phyloP scores from a whole-genome alignment of 805 yeast species.

The Wickerhamia fluorescens region DNA sequence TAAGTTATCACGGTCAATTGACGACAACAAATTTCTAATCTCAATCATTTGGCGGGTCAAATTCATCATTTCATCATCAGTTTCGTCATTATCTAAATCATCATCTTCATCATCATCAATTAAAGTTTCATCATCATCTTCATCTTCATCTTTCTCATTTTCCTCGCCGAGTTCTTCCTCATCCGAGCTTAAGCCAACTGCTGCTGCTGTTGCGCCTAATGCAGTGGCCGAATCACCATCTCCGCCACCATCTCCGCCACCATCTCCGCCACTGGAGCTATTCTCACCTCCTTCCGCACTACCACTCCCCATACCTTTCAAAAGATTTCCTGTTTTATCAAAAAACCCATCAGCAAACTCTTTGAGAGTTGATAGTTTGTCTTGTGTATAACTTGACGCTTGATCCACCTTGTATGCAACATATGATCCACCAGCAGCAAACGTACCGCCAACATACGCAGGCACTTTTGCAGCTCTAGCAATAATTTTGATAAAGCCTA shows the following conservation, averaged over 20 bases:
- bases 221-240: conserved; percentile 30
- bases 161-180: conserved; percentile 22
- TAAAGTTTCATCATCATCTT: conserved; percentile 42
- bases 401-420: conserved; percentile 89
- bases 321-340: conserved; percentile 41
- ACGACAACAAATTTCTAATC: conserved; percentile 70
- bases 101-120: conserved; percentile 39
- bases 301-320: conserved; percentile 22
- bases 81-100: conserved; percentile 41
- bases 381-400: conserved; percentile 65
- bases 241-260: conserved; percentile 16
- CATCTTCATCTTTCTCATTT: conserved; percentile 13
- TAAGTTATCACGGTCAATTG: conserved; percentile 71
- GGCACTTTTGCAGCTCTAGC: conserved; percentile 58
- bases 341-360: conserved; percentile 54
- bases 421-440: conserved; percentile 93
- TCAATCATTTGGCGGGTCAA: conserved; percentile 96
- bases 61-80: conserved; percentile 77
- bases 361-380: conserved; percentile 52
- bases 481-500: conserved; percentile 41
- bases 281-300: conserved; percentile 11
- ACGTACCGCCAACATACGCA: conserved; percentile 79
- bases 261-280: conserved; percentile 17
- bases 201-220: conserved; percentile 48
- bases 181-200: conserved; percentile 37